A percentile compares a stretch with the other conserved stretches of the same genome.
These are phyloP conservation scores for Pleurotus ostreatus DNA, from an alignment of 768 basidiomycete genomes.

Conservation along the genomic window DNA sequence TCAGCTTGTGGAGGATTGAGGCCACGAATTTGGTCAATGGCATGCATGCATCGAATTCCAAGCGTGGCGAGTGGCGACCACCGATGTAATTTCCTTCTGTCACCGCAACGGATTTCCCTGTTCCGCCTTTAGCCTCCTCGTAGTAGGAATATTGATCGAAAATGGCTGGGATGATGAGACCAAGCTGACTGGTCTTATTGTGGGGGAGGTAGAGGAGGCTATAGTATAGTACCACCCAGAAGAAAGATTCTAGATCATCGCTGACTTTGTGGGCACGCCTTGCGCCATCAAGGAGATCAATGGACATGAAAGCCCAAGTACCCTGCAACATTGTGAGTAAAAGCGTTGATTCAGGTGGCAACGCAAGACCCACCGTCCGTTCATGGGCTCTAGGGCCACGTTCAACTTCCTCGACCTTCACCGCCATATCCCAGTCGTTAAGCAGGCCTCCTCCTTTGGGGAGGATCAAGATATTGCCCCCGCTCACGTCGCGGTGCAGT, in stretches of 20 bases:
- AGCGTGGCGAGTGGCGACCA: too few relatives aligned
- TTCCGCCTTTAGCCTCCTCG: too few relatives aligned
- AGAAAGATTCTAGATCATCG: conserved; percentile 15
- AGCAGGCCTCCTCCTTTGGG: conserved; percentile 1
- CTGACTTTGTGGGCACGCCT: conserved; percentile 9
- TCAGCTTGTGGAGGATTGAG: too few relatives aligned
- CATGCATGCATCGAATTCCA: too few relatives aligned
- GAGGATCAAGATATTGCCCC: conserved; percentile 7
- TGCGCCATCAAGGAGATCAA: background rate
- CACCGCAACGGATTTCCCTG: too few relatives aligned
- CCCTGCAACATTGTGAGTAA: conserved; percentile 8
- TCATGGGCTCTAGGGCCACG: background rate
- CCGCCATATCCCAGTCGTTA: conserved; percentile 10
- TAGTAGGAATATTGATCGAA: background rate
- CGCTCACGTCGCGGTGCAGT: conserved; percentile 10
- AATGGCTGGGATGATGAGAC: background rate
- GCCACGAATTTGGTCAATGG: too few relatives aligned
- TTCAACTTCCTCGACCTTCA: background rate
- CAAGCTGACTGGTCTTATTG: background rate
- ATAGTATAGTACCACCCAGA: conserved; percentile 17
- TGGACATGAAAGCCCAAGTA: conserved; percentile 15
- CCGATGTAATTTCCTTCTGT: too few relatives aligned
- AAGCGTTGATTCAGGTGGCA: too few relatives aligned
- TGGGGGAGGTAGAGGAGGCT: conserved; percentile 12
- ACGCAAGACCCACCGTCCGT: conserved; percentile 5